phyloP scores from a whole-genome alignment of 345 rosid species.

The Punica granatum region DNA sequence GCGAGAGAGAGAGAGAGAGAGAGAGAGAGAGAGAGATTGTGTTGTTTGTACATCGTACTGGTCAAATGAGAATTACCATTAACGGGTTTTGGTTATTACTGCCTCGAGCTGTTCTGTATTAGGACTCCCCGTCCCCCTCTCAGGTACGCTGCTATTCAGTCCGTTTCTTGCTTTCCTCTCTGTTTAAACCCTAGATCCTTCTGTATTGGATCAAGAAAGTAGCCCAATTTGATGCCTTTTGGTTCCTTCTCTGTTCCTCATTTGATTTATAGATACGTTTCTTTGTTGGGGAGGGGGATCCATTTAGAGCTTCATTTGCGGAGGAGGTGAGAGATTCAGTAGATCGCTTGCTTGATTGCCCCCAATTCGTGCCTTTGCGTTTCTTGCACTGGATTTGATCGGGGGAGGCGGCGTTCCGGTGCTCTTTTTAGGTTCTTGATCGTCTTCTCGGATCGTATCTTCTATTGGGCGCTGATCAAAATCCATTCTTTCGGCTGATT shows the following conservation, averaged over 20 bases:
- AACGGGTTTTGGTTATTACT: background rate
- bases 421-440: conserved; percentile 15
- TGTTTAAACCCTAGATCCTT: conserved; percentile 9
- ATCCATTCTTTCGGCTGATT: conserved; percentile 19
- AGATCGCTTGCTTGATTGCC: background rate
- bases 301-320: background rate
- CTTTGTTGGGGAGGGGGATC: conserved; percentile 1
- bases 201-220: background rate
- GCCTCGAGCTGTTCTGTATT: background rate
- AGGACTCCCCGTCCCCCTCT: background rate
- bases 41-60: background rate
- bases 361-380: background rate
- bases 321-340: background rate
- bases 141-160: conserved; percentile 7
- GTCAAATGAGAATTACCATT: background rate
- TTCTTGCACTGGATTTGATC: conserved; percentile 16
- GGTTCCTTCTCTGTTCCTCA: background rate
- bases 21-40: background rate
- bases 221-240: background rate
- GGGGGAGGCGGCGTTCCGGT: conserved; percentile 8
- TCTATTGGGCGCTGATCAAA: conserved; percentile 28
- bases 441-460: conserved; percentile 18
- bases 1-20: background rate
- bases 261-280: too few relatives aligned
- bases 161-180: background rate